Conservation (phyloP, 305 asterid species). For the Solanum hybrid region DNA sequence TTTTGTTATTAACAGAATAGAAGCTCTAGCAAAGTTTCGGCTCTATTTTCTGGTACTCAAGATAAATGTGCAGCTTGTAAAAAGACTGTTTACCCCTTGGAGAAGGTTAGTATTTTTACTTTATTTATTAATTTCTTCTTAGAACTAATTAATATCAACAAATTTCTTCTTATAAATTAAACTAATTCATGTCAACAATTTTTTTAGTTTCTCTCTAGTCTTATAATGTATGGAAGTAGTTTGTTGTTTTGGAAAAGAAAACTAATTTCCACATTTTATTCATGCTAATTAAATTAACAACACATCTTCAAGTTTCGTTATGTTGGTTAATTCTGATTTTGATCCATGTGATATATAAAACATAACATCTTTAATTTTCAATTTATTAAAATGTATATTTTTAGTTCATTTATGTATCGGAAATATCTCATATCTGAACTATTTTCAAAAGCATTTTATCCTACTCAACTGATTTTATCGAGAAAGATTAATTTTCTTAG, state of each 20-base stretch:
- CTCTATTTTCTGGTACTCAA: slow-evolving; percentile 65
- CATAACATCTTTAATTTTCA: no score
- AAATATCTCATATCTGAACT: background rate
- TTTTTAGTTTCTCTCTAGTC: background rate
- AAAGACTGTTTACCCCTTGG: slow-evolving; percentile 70
- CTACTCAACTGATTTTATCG: background rate
- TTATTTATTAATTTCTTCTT: background rate
- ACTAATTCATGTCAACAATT: background rate
- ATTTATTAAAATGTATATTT: background rate
- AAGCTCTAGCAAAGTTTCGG: slow-evolving; percentile 57
- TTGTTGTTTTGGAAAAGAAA: background rate
- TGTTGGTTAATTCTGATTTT: background rate
- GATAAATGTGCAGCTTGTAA: slow-evolving; percentile 68
- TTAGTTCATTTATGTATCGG: background rate
- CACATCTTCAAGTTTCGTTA: no score
- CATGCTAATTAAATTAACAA: background rate
- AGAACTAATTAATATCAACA: background rate
- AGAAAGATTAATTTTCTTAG: background rate
- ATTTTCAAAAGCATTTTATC: background rate
- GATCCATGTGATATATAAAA: background rate
- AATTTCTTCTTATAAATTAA: background rate
- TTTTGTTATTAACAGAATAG: slow-evolving; percentile 21
- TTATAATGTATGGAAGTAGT: background rate
- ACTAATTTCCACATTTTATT: background rate
- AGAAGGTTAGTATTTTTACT: slow-evolving; percentile 34